Percentiles rank a stretch among this genome's conserved stretches.
Conservation (phyloP, 192 early-diverging fungal species). For the Coemansia sp. region DNA sequence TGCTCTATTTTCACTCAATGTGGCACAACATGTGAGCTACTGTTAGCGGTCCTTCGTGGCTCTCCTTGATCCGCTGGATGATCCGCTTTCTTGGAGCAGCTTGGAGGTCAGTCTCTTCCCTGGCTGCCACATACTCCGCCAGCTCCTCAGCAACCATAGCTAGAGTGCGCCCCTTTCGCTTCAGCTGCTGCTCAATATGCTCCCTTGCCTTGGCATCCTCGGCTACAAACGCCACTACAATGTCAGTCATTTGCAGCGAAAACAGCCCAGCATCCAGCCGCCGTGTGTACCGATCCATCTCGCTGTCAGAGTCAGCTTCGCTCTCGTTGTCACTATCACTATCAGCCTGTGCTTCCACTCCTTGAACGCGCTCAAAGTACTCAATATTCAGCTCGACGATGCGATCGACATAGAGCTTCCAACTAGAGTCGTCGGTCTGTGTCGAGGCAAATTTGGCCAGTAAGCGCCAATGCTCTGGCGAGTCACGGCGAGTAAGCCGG, state of each 20-base stretch:
- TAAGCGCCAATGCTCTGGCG: slow-evolving; percentile 70
- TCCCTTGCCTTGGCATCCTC: slow-evolving; percentile 50
- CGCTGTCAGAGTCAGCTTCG: slow-evolving; percentile 56
- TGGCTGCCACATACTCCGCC: slow-evolving; percentile 30
- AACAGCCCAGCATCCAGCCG: slow-evolving; percentile 83
- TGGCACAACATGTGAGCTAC: background rate
- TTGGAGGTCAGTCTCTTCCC: slow-evolving; percentile 1
- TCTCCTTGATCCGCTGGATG: slow-evolving; percentile 7
- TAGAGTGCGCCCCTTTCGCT: slow-evolving; percentile 30
- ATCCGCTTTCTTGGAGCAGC: background rate
- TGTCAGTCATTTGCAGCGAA: slow-evolving; percentile 72
- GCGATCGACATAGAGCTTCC: slow-evolving; percentile 82
- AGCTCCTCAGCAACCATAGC: slow-evolving; percentile 29
- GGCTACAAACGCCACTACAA: slow-evolving; percentile 68
- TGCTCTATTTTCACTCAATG: background rate
- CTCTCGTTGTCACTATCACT: slow-evolving; percentile 54
- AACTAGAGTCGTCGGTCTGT: slow-evolving; percentile 57
- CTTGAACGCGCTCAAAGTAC: slow-evolving; percentile 66
- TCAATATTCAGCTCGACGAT: slow-evolving; percentile 75
- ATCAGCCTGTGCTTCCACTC: slow-evolving; percentile 60
- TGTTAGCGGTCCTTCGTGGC: background rate
- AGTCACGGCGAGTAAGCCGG: slow-evolving; percentile 61
- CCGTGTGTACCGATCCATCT: slow-evolving; percentile 67
- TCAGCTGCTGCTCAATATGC: slow-evolving; percentile 33
- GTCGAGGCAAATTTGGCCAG: slow-evolving; percentile 76